A percentile compares a stretch with the other conserved stretches of the same genome.
phyloP scores from a whole-genome alignment of 2,329 filamentous ascomycete species.

The Pezicula radicicola region DNA sequence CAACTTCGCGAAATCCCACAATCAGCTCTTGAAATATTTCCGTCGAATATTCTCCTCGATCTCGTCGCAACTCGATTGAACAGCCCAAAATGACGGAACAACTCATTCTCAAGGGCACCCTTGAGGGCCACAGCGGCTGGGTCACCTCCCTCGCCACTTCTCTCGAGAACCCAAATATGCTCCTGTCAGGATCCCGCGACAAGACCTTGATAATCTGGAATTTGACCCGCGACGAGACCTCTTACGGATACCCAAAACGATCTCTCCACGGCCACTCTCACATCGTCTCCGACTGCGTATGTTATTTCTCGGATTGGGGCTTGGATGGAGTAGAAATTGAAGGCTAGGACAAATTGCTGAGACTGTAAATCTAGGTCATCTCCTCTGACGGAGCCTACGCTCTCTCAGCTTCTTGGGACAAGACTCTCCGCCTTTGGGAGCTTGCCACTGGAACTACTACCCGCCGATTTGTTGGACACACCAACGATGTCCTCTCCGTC shows the following conservation, averaged over 20 bases:
- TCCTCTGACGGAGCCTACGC: slow-evolving; percentile 99
- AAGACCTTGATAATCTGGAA: slow-evolving; percentile 99
- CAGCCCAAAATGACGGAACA: slow-evolving; percentile 31
- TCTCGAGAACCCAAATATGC: slow-evolving; percentile 99
- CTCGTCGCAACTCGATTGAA: slow-evolving; percentile 19
- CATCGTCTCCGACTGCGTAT: slow-evolving; percentile 99
- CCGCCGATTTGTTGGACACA: slow-evolving; percentile 98
- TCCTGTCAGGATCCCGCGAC: slow-evolving; percentile 95
- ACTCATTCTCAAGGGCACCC: slow-evolving; percentile 85
- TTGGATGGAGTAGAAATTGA: slow-evolving; percentile 18
- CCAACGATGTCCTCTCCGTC: slow-evolving; percentile 98
- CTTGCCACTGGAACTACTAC: slow-evolving; percentile 96
- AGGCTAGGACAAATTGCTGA: slow-evolving; percentile 29
- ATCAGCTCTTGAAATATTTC: neutral
- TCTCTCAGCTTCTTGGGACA: slow-evolving; percentile 98
- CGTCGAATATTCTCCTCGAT: slow-evolving; percentile 10
- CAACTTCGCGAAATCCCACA: neutral
- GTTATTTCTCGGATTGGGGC: slow-evolving; percentile 38
- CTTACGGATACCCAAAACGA: slow-evolving; percentile 99
- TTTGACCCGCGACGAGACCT: slow-evolving; percentile 95
- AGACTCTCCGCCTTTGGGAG: slow-evolving; percentile 99
- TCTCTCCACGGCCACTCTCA: slow-evolving; percentile 98
- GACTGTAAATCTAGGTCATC: slow-evolving; percentile 70
- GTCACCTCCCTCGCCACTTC: slow-evolving; percentile 98
- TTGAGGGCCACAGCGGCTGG: slow-evolving; percentile 99